Percentiles rank a stretch among this genome's conserved stretches.
phyloP scores from a whole-genome alignment of 176 grass and related monocot genomes.

The Avena atlantica region DNA sequence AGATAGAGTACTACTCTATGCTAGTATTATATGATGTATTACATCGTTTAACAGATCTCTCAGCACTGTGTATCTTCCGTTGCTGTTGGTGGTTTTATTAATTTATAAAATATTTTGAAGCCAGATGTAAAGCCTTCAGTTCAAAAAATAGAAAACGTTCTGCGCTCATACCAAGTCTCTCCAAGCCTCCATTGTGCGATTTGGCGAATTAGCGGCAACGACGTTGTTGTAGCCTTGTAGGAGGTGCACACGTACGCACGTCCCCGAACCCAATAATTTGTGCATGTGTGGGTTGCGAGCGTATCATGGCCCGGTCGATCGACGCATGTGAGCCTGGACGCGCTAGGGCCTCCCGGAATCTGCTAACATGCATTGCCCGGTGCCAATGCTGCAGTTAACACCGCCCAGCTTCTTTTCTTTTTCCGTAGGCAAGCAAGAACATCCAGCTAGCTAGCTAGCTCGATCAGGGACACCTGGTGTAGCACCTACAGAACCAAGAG shows the following conservation, averaged over 20 bases:
- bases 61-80: too few species aligned
- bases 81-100: too few species aligned
- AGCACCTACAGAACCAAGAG: constrained; percentile 14
- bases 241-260: constrained; percentile 38
- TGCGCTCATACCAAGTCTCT: too few species aligned
- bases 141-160: too few species aligned
- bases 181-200: neutral
- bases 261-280: constrained; percentile 36
- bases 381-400: constrained; percentile 40
- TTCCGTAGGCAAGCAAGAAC: constrained; percentile 6
- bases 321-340: constrained; percentile 50
- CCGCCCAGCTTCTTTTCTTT: neutral
- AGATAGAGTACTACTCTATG: too few species aligned
- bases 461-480: constrained; percentile 30
- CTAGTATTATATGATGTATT: too few species aligned
- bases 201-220: constrained; percentile 1
- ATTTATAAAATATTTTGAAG: too few species aligned
- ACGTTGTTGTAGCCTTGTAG: neutral
- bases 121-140: too few species aligned
- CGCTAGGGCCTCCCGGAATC: constrained; percentile 45
- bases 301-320: constrained; percentile 40
- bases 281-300: constrained; percentile 20
- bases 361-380: constrained; percentile 49
- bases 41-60: too few species aligned
- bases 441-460: constrained; percentile 35